Evolutionary conservation across 257 asterid species (phyloP).

Genomic region (Nicotiana noctiflora): DNA sequence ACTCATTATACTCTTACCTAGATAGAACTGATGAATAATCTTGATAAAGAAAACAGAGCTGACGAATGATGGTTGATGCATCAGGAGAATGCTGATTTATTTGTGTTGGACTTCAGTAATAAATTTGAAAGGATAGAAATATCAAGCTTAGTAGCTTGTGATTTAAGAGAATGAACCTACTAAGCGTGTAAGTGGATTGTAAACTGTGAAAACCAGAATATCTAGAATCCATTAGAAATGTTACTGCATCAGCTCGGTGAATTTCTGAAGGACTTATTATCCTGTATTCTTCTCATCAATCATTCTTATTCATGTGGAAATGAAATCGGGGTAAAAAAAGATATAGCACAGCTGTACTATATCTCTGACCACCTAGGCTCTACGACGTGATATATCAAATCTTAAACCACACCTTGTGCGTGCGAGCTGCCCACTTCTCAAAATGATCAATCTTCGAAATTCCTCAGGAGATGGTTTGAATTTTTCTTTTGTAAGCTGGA

Average conservation of each 20-base stretch:
- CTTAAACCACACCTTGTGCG: neutral
- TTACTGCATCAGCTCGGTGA: neutral
- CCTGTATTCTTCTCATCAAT: neutral
- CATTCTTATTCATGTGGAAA: neutral
- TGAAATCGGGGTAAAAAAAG: neutral
- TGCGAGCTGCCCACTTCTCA: neutral
- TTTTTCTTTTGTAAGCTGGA: neutral
- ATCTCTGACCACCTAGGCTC: neutral
- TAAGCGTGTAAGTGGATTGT: neutral
- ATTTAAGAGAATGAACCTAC: neutral
- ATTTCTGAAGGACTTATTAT: neutral
- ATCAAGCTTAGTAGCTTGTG: conserved; percentile 4
- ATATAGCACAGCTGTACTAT: neutral
- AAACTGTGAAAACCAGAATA: neutral
- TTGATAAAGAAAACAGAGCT: neutral
- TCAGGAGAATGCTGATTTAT: neutral
- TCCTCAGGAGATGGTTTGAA: neutral
- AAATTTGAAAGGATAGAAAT: neutral
- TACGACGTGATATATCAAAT: neutral
- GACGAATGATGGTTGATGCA: neutral
- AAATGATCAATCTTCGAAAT: neutral
- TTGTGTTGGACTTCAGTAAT: neutral
- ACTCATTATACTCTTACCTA: neutral
- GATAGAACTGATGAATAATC: neutral
- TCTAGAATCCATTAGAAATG: neutral